Evolutionary conservation across 371 early-diverging fungal genomes (phyloP).

Genomic region (Mortierella sp.): DNA sequence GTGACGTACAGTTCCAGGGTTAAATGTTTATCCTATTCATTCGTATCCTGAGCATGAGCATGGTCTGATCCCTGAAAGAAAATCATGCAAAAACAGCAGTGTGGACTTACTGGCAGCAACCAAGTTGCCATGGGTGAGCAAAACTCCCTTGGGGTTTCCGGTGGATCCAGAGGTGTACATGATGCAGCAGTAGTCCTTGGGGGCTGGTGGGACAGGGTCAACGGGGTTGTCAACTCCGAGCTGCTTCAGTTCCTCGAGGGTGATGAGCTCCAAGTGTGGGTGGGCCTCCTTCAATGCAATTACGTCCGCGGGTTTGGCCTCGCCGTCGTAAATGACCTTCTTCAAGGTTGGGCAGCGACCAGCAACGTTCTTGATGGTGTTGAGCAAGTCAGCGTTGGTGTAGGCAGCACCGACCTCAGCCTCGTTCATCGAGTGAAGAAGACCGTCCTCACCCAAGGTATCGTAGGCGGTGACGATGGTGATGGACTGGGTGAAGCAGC

Average conservation of each 20-base stretch:
- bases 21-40: no score
- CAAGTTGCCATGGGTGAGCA: conserved; percentile 88
- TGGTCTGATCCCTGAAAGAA: no score
- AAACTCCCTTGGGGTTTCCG: conserved; percentile 92
- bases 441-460: conserved; percentile 90
- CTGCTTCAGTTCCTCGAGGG: conserved; percentile 67
- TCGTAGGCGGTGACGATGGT: conserved; percentile 90
- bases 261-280: conserved; percentile 59
- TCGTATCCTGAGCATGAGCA: no score
- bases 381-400: conserved; percentile 85
- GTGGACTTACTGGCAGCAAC: conserved; percentile 70
- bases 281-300: conserved; percentile 52
- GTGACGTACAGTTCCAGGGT: neutral
- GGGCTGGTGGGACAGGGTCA: conserved; percentile 72
- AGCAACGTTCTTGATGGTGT: conserved; percentile 72
- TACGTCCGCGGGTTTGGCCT: conserved; percentile 60
- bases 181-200: conserved; percentile 88
- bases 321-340: conserved; percentile 81
- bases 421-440: conserved; percentile 87
- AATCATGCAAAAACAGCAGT: no score
- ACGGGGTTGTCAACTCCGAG: conserved; percentile 73
- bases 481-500: conserved; percentile 74
- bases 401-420: conserved; percentile 81
- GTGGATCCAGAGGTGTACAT: conserved; percentile 98
- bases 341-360: conserved; percentile 72